These are phyloP conservation scores for Sarocladiaceae sp. DNA, from an alignment of 2,329 filamentous ascomycete species.

Conservation along the genomic window DNA sequence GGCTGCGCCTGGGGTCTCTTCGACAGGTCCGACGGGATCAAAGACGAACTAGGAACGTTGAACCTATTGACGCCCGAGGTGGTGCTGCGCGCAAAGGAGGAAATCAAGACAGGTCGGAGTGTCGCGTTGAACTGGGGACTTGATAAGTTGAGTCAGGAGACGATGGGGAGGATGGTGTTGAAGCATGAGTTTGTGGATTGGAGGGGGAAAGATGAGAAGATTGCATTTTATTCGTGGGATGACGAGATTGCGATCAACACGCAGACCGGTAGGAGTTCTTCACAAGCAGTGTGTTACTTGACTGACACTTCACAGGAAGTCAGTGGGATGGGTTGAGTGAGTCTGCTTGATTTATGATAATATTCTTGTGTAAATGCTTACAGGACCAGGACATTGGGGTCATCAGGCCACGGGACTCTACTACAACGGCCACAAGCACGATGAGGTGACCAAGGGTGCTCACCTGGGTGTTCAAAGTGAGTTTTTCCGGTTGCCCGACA, in stretches of 20 bases:
- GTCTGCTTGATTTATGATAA: background rate
- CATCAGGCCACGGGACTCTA: constrained; percentile 2
- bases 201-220: constrained; percentile 4
- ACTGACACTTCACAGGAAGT: constrained; percentile 17
- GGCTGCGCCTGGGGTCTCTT: constrained; percentile 45
- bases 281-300: background rate
- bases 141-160: constrained; percentile 3
- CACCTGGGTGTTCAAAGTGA: constrained; percentile 11
- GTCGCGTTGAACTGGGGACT: constrained; percentile 6
- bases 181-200: constrained; percentile 10
- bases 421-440: constrained; percentile 11
- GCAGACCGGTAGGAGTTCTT: constrained; percentile 27
- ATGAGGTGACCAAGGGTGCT: constrained; percentile 9
- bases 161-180: constrained; percentile 4
- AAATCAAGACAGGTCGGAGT: constrained; percentile 3
- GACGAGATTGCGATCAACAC: constrained; percentile 47
- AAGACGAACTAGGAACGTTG: constrained; percentile 40
- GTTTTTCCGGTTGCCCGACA: background rate
- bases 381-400: constrained; percentile 9
- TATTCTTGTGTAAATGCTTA: background rate
- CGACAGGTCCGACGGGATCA: constrained; percentile 36
- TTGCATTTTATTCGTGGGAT: constrained; percentile 21
- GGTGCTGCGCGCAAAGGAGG: constrained; percentile 16
- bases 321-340: constrained; percentile 39
- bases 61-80: constrained; percentile 41